phyloP scores from a whole-genome alignment of 2,329 filamentous ascomycete genomes.

The Pseudodiploospora longispora region DNA sequence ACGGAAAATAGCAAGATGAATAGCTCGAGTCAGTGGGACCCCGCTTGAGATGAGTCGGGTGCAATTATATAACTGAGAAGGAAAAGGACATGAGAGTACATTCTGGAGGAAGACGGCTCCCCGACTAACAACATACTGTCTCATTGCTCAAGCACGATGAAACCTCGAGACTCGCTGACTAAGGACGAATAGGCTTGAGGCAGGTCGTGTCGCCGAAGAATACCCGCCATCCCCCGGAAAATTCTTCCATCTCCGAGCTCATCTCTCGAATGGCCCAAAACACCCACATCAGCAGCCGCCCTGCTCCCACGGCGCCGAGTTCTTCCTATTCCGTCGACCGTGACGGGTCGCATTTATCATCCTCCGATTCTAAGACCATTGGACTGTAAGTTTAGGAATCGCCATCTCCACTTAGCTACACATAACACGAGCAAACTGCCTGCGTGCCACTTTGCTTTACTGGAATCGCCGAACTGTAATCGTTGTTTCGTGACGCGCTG shows the following conservation, averaged over 20 bases:
- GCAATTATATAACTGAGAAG: too few relatives aligned
- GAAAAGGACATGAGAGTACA: too few relatives aligned
- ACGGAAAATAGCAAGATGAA: too few relatives aligned
- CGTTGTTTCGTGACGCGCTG: constrained; percentile 11
- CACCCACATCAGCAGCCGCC: constrained; percentile 18
- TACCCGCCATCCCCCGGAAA: constrained; percentile 21
- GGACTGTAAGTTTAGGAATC: constrained; percentile 26
- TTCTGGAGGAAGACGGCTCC: too few relatives aligned
- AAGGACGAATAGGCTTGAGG: too few relatives aligned
- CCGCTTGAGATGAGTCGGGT: too few relatives aligned
- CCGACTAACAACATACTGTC: too few relatives aligned
- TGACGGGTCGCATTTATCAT: constrained; percentile 35
- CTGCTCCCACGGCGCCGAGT: constrained; percentile 28
- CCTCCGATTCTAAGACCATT: constrained; percentile 23
- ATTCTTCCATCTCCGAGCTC: constrained; percentile 28
- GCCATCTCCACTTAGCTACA: constrained; percentile 4
- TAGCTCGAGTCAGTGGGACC: too few relatives aligned
- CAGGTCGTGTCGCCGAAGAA: constrained; percentile 3
- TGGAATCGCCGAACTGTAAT: constrained; percentile 2
- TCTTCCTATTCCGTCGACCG: constrained; percentile 40
- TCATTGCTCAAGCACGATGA: too few relatives aligned
- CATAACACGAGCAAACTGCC: constrained; percentile 7
- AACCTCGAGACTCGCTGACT: too few relatives aligned
- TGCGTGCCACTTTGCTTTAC: constrained; percentile 4
- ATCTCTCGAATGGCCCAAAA: constrained; percentile 21